Percentiles rank a stretch among this genome's conserved stretches.
Evolutionary conservation across 2,329 filamentous ascomycete species (phyloP).

Genomic region (Nothomitra cinnamomea): DNA sequence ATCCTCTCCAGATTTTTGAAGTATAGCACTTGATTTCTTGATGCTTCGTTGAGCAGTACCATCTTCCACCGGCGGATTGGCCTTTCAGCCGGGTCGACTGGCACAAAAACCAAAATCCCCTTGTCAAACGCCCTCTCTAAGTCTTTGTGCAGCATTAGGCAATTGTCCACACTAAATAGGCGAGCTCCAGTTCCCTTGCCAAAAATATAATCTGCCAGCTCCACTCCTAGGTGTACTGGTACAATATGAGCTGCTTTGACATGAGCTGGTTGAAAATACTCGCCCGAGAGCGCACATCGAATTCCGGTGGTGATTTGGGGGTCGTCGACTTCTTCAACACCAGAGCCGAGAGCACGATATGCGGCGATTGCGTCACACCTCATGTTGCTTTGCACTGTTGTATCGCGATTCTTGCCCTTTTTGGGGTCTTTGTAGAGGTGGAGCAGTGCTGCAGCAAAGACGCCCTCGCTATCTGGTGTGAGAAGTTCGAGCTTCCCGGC

Average conservation of each 20-base stretch:
- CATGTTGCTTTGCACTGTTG: not conserved
- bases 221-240: not conserved
- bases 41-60: conserved; percentile 1
- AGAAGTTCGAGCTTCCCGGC: conserved; percentile 3
- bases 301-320: not conserved
- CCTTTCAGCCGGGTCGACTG: not conserved
- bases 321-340: not conserved
- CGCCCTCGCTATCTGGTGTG: conserved; percentile 1
- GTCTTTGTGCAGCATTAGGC: not conserved
- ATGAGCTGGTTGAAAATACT: not conserved
- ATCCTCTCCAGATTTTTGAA: not conserved
- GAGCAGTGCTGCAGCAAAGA: conserved; percentile 1
- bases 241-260: conserved; percentile 4
- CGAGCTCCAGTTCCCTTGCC: not conserved
- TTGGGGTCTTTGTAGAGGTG: conserved; percentile 1
- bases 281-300: not conserved
- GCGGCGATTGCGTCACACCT: not conserved
- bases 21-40: not conserved
- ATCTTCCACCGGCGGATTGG: conserved; percentile 4
- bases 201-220: conserved; percentile 4
- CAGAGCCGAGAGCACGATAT: not conserved
- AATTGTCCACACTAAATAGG: conserved; percentile 1
- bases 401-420: not conserved
- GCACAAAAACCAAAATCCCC: conserved; percentile 4
- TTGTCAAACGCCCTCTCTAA: conserved; percentile 2